A percentile compares a stretch with the other conserved stretches of the same genome.
phyloP scores from a whole-genome alignment of 345 rosid genomes.

The Rhodomyrtus tomentosa region DNA sequence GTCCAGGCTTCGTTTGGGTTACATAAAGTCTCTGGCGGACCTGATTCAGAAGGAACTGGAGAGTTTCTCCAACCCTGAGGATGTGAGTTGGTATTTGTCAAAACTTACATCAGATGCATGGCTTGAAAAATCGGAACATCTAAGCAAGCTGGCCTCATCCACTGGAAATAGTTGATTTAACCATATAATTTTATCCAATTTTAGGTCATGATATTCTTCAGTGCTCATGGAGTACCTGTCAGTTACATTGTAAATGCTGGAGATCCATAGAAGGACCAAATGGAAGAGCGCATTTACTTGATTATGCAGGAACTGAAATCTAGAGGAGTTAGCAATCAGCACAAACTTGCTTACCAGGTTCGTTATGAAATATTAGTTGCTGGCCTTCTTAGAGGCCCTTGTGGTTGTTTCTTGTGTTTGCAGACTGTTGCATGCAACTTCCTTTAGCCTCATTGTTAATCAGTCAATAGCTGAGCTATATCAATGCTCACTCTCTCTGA shows the following conservation, averaged over 20 bases:
- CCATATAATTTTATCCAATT: constrained; percentile 1
- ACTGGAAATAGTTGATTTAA: neutral
- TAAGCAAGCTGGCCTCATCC: neutral
- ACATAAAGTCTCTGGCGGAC: constrained; percentile 78
- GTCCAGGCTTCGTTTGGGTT: too few species aligned
- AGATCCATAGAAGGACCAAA: constrained; percentile 89
- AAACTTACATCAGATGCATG: neutral
- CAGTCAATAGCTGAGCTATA: neutral
- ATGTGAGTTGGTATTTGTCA: constrained; percentile 26
- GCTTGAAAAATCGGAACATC: neutral
- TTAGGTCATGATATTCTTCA: constrained; percentile 85
- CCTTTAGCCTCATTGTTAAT: neutral
- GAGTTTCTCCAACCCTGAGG: constrained; percentile 57
- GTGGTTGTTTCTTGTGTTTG: neutral
- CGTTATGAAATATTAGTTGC: constrained; percentile 1
- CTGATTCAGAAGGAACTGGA: constrained; percentile 65
- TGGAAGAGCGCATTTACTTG: constrained; percentile 81
- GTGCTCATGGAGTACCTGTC: constrained; percentile 96
- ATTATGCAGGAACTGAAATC: constrained; percentile 79
- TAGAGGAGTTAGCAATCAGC: constrained; percentile 62
- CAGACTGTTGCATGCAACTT: neutral
- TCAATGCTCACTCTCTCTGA: neutral
- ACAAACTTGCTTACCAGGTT: constrained; percentile 87
- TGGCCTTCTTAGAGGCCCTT: neutral
- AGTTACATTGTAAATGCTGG: constrained; percentile 83